These are phyloP conservation scores for Magnolia kwangsiensis DNA, from an alignment of 164 flowering plant genomes.

Conservation along the genomic window DNA sequence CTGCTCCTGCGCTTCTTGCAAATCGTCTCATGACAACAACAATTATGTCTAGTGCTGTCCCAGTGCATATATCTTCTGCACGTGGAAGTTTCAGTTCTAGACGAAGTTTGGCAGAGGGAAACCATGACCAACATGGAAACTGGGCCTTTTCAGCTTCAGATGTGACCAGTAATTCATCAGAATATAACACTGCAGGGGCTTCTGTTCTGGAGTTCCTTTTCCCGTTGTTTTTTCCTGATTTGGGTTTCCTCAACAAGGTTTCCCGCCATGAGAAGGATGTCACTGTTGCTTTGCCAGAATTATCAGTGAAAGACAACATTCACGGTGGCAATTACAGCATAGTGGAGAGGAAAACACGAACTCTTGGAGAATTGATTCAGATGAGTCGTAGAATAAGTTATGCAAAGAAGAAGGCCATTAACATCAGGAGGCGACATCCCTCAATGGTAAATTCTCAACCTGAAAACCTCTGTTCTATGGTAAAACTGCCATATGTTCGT, in stretches of 20 bases:
- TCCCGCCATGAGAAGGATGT: slow-evolving; percentile 18
- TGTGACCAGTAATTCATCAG: slow-evolving; percentile 23
- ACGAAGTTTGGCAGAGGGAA: neutral
- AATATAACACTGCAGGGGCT: slow-evolving; percentile 36
- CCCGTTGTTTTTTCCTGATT: slow-evolving; percentile 47
- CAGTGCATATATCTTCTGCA: slow-evolving; percentile 20
- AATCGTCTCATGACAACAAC: slow-evolving; percentile 3
- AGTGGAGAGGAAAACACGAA: slow-evolving; percentile 35
- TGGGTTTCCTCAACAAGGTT: slow-evolving; percentile 37
- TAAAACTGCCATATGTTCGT: neutral
- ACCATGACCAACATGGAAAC: neutral
- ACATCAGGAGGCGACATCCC: slow-evolving; percentile 30
- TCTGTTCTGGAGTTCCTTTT: slow-evolving; percentile 63
- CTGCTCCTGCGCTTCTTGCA: slow-evolving; percentile 28
- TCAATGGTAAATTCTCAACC: slow-evolving; percentile 34
- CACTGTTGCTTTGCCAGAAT: slow-evolving; percentile 11
- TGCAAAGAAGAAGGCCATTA: slow-evolving; percentile 29
- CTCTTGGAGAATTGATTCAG: slow-evolving; percentile 79
- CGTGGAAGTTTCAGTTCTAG: neutral
- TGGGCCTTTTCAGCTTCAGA: slow-evolving; percentile 36
- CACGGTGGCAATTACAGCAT: slow-evolving; percentile 18
- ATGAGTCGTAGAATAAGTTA: slow-evolving; percentile 66
- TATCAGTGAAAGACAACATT: slow-evolving; percentile 11
- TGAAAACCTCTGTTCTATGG: neutral
- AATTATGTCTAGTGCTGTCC: slow-evolving; percentile 28